Percentiles rank a stretch among this genome's conserved stretches.
These are phyloP conservation scores for Sphaerosporella brunnea DNA, from an alignment of 495 filamentous ascomycete genomes.

Conservation along the genomic window DNA sequence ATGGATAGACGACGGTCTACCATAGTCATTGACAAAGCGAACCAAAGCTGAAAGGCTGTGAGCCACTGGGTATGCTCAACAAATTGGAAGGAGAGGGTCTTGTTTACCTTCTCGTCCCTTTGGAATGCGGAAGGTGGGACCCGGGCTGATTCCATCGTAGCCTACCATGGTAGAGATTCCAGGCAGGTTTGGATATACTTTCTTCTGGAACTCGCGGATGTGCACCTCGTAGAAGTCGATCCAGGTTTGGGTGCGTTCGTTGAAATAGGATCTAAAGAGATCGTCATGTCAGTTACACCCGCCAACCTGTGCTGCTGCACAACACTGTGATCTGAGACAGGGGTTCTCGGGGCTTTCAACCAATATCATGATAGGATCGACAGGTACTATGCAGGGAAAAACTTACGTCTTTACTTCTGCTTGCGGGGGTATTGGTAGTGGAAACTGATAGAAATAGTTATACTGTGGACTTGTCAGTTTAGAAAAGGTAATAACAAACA, in stretches of 20 bases:
- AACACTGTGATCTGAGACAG: neutral
- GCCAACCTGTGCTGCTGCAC: neutral
- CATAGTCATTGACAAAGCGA: constrained; percentile 35
- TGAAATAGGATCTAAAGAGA: constrained; percentile 10
- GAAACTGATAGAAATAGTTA: constrained; percentile 31
- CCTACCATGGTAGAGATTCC: constrained; percentile 30
- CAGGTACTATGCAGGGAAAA: neutral
- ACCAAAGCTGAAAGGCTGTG: constrained; percentile 26
- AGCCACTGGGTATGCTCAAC: constrained; percentile 5
- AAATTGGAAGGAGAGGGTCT: neutral
- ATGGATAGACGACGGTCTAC: constrained; percentile 31
- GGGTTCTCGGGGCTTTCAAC: neutral
- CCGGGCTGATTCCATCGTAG: constrained; percentile 38
- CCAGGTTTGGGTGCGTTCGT: constrained; percentile 8
- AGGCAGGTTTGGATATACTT: constrained; percentile 33
- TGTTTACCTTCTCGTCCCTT: constrained; percentile 27
- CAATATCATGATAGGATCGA: neutral
- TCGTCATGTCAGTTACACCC: neutral
- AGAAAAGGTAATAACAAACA: too few relatives aligned
- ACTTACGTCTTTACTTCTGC: constrained; percentile 29
- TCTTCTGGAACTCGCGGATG: constrained; percentile 31
- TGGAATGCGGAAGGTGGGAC: constrained; percentile 33
- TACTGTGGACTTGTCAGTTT: constrained; percentile 21
- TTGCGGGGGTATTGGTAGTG: constrained; percentile 32
- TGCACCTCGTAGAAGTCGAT: constrained; percentile 35